Evolutionary conservation across 1,139 yeast species (phyloP), one percentile per base, ranked within the genome.

Genomic region (Yamadazyma spencermartinsiae): DNA sequence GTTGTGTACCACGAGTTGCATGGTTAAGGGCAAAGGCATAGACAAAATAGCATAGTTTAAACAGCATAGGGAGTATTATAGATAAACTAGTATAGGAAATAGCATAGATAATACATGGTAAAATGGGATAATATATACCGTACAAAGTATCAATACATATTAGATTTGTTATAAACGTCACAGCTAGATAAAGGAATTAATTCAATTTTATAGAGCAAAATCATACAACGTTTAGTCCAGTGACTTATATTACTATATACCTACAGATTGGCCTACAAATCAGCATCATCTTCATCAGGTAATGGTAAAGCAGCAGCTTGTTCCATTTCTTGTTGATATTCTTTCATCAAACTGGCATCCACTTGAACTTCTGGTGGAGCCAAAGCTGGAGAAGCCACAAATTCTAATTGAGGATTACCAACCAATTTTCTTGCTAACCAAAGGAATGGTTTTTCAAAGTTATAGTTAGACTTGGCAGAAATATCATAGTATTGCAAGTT

Each of bases 221-320:
- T n/a, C n/a, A n/a, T n/a, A n/a, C n/a, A n/a, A n/a, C n/a, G n/a
- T n/a, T n/a, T 24, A 12, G n/a, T 9, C 12, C 31, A 28, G 20
- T 16, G 17, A 4, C 15, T 14, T 16, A 16, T 28, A 13, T 7
- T 13, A 16, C 19, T 14, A 14, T 28, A 28, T 11, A 28, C 20
- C 19, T n/a, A 11, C 20, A 30, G n/a, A 18, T 12, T 38, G 14
- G 13, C 57, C 76, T 87, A 90, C 76, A 90, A 85, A 71, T 90
- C 98, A 63, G 97, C 98, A 66, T 94, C 98, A 68, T 94, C 99
- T 76, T 94, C 98, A 75, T 94, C 98, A 55, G 99, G 99, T 72
- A 94, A 86, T 70, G 99, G 98, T 80, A 92, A 79, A 55, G 97
- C 96, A 55, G 98, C 89, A 62, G 98, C 99, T 74, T 87, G 94